A percentile compares a stretch with the other conserved stretches of the same genome.
Evolutionary conservation across 495 filamentous ascomycete species (phyloP).

Genomic region (Echria macrotheca): DNA sequence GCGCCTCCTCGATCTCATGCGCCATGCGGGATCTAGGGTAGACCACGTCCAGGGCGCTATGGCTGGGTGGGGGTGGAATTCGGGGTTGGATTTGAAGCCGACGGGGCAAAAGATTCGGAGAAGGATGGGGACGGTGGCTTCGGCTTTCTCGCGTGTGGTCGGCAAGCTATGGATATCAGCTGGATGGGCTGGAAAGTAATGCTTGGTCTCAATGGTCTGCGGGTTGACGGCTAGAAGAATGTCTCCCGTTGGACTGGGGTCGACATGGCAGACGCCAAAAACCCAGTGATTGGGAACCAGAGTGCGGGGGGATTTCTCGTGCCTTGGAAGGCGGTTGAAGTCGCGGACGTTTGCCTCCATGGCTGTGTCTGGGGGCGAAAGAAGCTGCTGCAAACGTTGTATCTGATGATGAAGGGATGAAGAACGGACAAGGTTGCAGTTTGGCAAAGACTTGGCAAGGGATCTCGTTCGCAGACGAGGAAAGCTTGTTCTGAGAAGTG

Average conservation of each 20-base stretch:
- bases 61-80: background rate
- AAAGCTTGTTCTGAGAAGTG: too few species aligned
- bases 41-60: conserved; percentile 11
- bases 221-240: background rate
- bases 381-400: too few species aligned
- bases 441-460: too few species aligned
- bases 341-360: background rate
- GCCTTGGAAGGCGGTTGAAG: conserved; percentile 5
- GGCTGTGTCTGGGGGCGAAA: too few species aligned
- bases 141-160: conserved; percentile 1
- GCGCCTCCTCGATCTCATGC: background rate
- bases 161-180: background rate
- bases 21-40: conserved; percentile 5
- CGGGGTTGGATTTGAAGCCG: background rate
- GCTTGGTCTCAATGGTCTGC: background rate
- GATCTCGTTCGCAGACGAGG: too few species aligned
- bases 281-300: conserved; percentile 2
- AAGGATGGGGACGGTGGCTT: background rate
- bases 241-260: background rate
- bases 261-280: conserved; percentile 4
- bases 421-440: too few species aligned
- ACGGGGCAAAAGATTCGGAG: too few species aligned
- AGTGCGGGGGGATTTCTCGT: background rate
- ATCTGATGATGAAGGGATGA: too few species aligned
- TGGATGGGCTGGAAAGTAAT: background rate